Percentiles rank a stretch among this genome's conserved stretches.
Conservation (phyloP, 2,329 filamentous ascomycete species). For the Aspergillus latus region DNA sequence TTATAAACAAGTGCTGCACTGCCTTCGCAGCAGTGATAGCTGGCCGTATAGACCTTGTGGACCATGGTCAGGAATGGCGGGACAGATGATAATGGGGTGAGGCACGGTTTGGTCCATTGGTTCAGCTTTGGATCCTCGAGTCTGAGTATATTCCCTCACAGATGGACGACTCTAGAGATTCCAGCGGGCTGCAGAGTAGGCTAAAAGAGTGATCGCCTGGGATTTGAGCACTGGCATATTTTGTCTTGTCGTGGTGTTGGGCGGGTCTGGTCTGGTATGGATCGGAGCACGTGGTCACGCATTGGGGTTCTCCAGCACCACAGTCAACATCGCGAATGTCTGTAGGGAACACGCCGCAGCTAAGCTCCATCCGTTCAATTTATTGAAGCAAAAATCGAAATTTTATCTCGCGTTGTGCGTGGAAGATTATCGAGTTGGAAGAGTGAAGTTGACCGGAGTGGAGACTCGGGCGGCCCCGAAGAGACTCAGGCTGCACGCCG, state of each 20-base stretch:
- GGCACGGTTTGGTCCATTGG: no score
- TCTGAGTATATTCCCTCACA: slow-evolving; percentile 27
- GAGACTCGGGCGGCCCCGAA: not conserved
- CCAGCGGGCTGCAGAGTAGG: no score
- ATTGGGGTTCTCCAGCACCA: not conserved
- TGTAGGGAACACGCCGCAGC: not conserved
- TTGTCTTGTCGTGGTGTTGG: not conserved
- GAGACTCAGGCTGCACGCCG: slow-evolving; percentile 5
- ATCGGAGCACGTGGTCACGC: not conserved
- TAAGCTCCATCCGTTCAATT: not conserved
- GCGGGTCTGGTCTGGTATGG: not conserved
- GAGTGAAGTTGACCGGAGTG: not conserved
- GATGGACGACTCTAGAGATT: no score
- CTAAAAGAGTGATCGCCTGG: no score
- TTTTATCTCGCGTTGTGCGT: not conserved
- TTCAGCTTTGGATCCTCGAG: slow-evolving; percentile 20
- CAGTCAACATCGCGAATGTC: not conserved
- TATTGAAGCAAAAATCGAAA: not conserved
- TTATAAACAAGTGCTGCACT: no score
- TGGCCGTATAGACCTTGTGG: no score
- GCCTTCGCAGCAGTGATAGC: no score
- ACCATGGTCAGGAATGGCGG: no score
- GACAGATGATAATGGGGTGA: no score
- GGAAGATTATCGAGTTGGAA: not conserved
- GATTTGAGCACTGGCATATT: not conserved